Evolutionary conservation across 768 basidiomycete species (phyloP).

Genomic region (Fomitopsis pulvina): DNA sequence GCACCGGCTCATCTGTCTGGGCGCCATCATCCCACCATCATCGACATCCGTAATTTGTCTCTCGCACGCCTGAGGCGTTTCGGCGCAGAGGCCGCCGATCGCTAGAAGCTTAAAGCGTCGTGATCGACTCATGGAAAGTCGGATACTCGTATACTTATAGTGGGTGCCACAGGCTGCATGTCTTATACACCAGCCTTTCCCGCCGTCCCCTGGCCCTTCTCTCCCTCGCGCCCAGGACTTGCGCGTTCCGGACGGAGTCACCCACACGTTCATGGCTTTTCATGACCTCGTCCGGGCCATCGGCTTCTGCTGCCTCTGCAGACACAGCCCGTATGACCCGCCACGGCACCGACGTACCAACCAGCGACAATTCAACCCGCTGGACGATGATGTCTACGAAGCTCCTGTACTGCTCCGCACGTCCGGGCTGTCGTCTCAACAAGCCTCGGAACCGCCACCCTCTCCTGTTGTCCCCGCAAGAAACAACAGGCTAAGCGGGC

Average conservation of each 20-base stretch:
- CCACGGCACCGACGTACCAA: conserved; percentile 1
- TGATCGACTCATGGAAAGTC: not conserved
- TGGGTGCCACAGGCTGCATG: not conserved
- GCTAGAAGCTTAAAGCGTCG: not conserved
- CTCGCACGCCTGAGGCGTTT: not conserved
- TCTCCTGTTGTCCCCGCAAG: too few relatives aligned
- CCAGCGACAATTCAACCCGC: not conserved
- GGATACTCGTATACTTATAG: too few relatives aligned
- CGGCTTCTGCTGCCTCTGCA: conserved; percentile 1
- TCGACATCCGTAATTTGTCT: not conserved
- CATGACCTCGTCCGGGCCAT: not conserved
- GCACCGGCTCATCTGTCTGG: too few relatives aligned
- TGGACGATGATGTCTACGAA: not conserved
- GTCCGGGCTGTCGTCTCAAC: too few relatives aligned
- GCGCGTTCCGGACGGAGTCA: too few relatives aligned
- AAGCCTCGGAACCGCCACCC: too few relatives aligned
- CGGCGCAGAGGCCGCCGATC: conserved; percentile 3
- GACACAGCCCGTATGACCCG: not conserved
- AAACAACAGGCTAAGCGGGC: not conserved
- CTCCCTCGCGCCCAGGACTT: not conserved
- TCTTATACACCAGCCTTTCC: not conserved
- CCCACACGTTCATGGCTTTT: not conserved
- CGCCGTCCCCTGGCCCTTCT: not conserved
- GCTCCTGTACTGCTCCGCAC: not conserved
- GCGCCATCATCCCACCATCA: too few relatives aligned